These are phyloP conservation scores for Phaeotremella skinneri DNA, from an alignment of 768 basidiomycete species.

Conservation along the genomic window DNA sequence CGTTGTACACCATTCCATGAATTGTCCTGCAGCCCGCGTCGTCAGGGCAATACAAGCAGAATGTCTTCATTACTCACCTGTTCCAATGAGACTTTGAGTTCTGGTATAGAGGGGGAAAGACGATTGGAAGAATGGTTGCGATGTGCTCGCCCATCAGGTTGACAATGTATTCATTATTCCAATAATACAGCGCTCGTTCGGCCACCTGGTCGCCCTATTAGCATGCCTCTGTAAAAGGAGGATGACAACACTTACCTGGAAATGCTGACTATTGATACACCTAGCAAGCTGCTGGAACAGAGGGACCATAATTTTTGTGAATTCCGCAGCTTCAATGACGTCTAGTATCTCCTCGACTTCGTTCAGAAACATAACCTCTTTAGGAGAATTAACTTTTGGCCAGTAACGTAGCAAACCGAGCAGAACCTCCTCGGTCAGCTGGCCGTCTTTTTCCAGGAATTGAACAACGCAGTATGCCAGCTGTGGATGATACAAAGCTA, in stretches of 20 bases:
- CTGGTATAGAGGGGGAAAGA: constrained; percentile 91
- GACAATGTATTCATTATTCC: constrained; percentile 99
- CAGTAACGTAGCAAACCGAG: constrained; percentile 93
- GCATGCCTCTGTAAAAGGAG: neutral
- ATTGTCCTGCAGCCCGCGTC: constrained; percentile 67
- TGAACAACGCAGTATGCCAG: constrained; percentile 98
- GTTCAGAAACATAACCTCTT: constrained; percentile 99
- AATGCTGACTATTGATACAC: constrained; percentile 99
- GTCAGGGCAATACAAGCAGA: constrained; percentile 8
- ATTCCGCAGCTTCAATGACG: constrained; percentile 93
- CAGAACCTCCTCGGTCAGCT: constrained; percentile 91
- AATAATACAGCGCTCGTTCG: constrained; percentile 91
- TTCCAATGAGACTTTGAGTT: constrained; percentile 99
- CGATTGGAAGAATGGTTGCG: constrained; percentile 80
- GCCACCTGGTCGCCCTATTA: constrained; percentile 65
- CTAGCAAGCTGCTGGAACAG: constrained; percentile 91
- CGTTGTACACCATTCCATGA: constrained; percentile 99
- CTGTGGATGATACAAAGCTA: constrained; percentile 99
- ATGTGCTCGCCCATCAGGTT: constrained; percentile 99
- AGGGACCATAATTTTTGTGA: constrained; percentile 89
- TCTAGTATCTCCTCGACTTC: constrained; percentile 99
- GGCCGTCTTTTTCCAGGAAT: constrained; percentile 93
- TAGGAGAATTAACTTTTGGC: constrained; percentile 99
- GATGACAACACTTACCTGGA: constrained; percentile 61
- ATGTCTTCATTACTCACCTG: constrained; percentile 75